Percentiles rank a stretch among this genome's conserved stretches.
Conservation (phyloP, 345 rosid genomes). For the Durio zibethinus region DNA sequence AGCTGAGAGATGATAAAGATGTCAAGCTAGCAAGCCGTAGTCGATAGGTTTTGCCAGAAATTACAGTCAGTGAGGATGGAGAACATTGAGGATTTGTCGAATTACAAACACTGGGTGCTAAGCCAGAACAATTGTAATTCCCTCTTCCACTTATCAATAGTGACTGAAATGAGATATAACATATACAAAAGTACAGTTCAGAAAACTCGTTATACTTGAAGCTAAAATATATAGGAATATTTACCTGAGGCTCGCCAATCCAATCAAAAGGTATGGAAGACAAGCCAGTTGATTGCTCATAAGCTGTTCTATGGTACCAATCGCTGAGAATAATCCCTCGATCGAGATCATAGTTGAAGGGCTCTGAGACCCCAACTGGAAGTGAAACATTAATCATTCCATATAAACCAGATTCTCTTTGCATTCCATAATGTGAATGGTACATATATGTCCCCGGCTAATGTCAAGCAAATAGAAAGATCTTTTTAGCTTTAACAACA, state of each 20-base stretch:
- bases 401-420: conserved; percentile 58
- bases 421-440: conserved; percentile 80
- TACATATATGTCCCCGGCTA: conserved; percentile 69
- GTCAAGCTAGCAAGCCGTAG: conserved; percentile 57
- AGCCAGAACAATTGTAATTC: conserved; percentile 45
- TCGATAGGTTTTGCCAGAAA: conserved; percentile 62
- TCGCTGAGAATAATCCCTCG: conserved; percentile 57
- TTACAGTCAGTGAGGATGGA: conserved; percentile 36
- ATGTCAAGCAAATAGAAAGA: not conserved
- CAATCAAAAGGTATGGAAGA: conserved; percentile 53
- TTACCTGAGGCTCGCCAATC: conserved; percentile 81
- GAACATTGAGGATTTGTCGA: conserved; percentile 47
- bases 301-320: conserved; percentile 64
- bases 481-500: not conserved
- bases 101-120: conserved; percentile 31
- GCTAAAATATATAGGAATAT: too few species aligned
- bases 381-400: conserved; percentile 59
- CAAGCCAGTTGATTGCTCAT: conserved; percentile 57
- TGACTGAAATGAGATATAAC: conserved; percentile 49
- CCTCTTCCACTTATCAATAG: conserved; percentile 73
- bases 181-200: not conserved
- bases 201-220: not conserved
- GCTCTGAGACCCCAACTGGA: conserved; percentile 44
- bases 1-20: conserved; percentile 64
- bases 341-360: conserved; percentile 58